Evolutionary conservation across 2,329 filamentous ascomycete species (phyloP).

Genomic region (Mycosphaerella sp.): DNA sequence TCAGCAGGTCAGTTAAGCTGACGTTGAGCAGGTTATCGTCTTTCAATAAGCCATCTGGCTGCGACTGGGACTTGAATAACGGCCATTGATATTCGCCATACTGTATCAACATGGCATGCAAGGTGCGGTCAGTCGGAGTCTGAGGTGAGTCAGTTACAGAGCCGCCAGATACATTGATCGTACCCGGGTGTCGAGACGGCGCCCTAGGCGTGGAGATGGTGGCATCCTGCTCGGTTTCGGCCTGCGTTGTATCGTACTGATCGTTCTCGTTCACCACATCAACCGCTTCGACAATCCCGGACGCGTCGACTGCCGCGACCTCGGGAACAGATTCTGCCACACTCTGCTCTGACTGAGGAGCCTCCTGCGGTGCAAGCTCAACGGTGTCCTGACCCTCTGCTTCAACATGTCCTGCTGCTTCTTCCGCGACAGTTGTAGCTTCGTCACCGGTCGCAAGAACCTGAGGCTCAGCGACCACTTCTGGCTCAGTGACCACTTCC

Average conservation of each 20-base stretch:
- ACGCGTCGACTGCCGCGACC: neutral
- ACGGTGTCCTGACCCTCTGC: neutral
- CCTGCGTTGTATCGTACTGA: neutral
- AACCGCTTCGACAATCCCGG: neutral
- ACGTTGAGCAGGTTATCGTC: constrained; percentile 50
- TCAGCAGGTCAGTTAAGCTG: constrained; percentile 50
- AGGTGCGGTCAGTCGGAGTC: constrained; percentile 33
- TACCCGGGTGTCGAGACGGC: constrained; percentile 10
- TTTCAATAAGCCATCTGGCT: constrained; percentile 51
- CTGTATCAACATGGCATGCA: constrained; percentile 48
- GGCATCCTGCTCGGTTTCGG: neutral
- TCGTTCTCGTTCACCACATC: neutral
- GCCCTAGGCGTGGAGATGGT: neutral
- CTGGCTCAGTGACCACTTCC: neutral
- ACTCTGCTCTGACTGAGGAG: neutral
- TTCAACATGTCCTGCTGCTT: neutral
- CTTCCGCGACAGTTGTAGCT: neutral
- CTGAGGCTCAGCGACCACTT: neutral
- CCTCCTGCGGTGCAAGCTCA: neutral
- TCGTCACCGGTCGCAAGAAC: neutral
- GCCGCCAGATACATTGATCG: constrained; percentile 11
- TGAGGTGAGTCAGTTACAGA: constrained; percentile 24
- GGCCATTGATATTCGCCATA: constrained; percentile 53
- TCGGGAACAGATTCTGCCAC: neutral
- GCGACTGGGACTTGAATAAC: constrained; percentile 51